Evolutionary conservation across 257 asterid species (phyloP), one percentile per base, ranked within the genome.

Genomic region (Handroanthus guayacan): DNA sequence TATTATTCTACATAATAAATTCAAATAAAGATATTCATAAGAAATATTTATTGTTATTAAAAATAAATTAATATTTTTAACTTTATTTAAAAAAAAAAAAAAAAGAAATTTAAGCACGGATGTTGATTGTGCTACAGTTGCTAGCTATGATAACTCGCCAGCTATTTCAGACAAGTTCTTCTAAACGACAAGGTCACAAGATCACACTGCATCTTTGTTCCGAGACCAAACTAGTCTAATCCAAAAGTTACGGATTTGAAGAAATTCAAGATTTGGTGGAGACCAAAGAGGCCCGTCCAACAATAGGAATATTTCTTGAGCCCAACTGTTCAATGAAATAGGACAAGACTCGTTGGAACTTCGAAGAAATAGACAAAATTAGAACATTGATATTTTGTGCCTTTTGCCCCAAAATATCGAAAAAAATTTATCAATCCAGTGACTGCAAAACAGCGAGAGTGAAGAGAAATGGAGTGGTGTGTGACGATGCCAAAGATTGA

Each of bases 401-500:
- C 14, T 36, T 43, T 67, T 45, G 9, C 63, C 60, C 81, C 37
- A 69, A 57, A 16, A 3, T 4, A 62, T 36, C 20, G 67, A 37
- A 8, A 58, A 6, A 31, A 20, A 18, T 55, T 11, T 5, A 17
- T 7, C 14, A 39, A 34, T 20, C 62, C 12, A 62, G 34, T 51
- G 58, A 62, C 16, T 44, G 78, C 66, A 38, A 9, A 67, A 52
- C 3, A 39, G 54, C 41, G 56, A 45, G 74, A 51, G 67, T 45
- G 78, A 44, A 57, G 67, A 69, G 75, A 65, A 25, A 88, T 92
- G 96, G 92, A 90, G 68, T 89, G 97, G 96, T 90, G 89, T 80
- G 81, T 76, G 71, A 75, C 84, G 85, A 83, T 94, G 85, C 98
- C 97, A 3, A 94, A 94, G 81, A 81, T 92, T 73, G 98, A 92